Evolutionary conservation across 352 stramenopile species (phyloP), one percentile per base, ranked within the genome.

Genomic region (Elongisporangium prolatum): DNA sequence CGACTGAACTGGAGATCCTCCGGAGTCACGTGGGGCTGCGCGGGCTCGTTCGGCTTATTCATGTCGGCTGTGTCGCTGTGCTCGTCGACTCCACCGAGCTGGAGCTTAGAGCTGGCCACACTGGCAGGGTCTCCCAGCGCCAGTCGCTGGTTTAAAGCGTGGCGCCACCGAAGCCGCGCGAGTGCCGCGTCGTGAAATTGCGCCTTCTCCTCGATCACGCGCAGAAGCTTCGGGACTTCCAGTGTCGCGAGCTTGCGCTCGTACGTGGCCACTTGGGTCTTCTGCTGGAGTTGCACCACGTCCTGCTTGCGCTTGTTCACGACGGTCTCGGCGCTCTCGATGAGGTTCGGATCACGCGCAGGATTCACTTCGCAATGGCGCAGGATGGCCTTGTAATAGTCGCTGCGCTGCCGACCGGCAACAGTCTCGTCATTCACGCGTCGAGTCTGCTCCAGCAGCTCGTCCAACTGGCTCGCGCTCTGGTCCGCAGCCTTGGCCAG

Each of bases 351-450:
- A 38, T 91, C 81, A 8, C 84, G 75, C n/a, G 82, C 82, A 20
- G 82, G 82, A 54, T 88, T 75, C 28, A 90, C 67, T 53, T 93
- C 84, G 60, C 84, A 93, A 59, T 93, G 80, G 2, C 84, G 78
- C 44, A 93, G 47, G 44, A 93, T 89, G 6, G 82, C 56, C 21
- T 84, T 85, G 71, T 93, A 93, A 60, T 93, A 93, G 38, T 93
- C 82, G 37, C 82, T 82, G 5, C 82, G 82, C 67, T 88, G 77
- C 17, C 80, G 71, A 0, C 82, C 80, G 34, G 86, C 50, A 20
- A 71, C 59, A 20, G 84, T 81, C 60, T 93, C 82, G 40, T 88
- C 74, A 8, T 72, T 77, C 13, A 84, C 74, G 6, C 59, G 57
- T 9, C 77, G 77, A 51, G 89, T 89, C n/a, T 77, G 83, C 21